Evolutionary conservation across 2,329 filamentous ascomycete species (phyloP).

Genomic region (Penicillium sp.): DNA sequence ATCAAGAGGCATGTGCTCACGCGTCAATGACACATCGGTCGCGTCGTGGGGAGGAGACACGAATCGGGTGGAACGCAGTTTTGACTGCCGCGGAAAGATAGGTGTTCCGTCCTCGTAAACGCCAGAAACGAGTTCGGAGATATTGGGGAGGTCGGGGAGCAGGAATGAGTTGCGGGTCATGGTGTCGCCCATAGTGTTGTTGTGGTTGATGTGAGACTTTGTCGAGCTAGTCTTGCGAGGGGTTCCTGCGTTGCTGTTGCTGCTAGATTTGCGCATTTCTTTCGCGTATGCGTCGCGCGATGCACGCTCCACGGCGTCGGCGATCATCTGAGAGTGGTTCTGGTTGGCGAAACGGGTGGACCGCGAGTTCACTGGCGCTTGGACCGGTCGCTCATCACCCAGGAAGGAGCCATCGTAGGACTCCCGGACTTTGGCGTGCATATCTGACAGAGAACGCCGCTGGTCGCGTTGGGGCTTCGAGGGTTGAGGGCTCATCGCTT

Average conservation of each 20-base stretch:
- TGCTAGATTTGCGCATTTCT: conserved; percentile 29
- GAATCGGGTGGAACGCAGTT: conserved; percentile 58
- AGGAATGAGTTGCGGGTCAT: conserved; percentile 64
- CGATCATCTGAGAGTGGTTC: conserved; percentile 48
- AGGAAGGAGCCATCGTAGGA: conserved; percentile 58
- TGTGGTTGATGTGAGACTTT: conserved; percentile 35
- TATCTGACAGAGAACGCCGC: conserved; percentile 58
- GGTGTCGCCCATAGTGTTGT: conserved; percentile 47
- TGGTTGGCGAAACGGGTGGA: conserved; percentile 60
- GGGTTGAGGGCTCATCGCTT: conserved; percentile 44
- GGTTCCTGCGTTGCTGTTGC: conserved; percentile 25
- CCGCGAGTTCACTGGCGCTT: conserved; percentile 44
- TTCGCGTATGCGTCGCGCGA: conserved; percentile 40
- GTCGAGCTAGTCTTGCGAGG: conserved; percentile 28
- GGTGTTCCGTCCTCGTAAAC: conserved; percentile 62
- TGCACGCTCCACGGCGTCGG: conserved; percentile 44
- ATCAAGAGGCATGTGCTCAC: conserved; percentile 54
- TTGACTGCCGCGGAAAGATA: conserved; percentile 57
- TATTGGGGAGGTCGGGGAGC: conserved; percentile 63
- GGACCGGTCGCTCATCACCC: conserved; percentile 55
- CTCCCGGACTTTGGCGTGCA: conserved; percentile 57
- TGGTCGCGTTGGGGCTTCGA: conserved; percentile 42
- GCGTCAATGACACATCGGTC: conserved; percentile 35
- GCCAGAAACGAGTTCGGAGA: conserved; percentile 65
- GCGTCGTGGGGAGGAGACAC: conserved; percentile 50